These are phyloP conservation scores for Somion occarium DNA, from an alignment of 1,284 basidiomycete species.

Conservation along the genomic window DNA sequence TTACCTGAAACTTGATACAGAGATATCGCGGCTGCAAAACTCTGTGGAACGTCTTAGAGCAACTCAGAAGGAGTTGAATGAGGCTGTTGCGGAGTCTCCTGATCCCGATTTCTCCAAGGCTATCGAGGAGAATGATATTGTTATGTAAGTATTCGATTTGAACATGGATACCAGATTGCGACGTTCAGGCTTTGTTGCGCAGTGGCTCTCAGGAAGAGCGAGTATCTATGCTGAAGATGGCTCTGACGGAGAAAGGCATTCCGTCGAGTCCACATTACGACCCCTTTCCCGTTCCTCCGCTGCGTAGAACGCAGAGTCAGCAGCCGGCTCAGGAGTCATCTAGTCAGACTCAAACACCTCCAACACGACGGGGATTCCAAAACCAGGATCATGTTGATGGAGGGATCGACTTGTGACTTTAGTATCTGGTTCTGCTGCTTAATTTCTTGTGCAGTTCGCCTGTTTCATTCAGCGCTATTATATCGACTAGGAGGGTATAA, in stretches of 20 bases:
- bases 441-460: no score
- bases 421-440: not conserved
- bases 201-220: constrained; percentile 73
- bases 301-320: not conserved
- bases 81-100: constrained; percentile 34
- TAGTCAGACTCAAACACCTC: not conserved
- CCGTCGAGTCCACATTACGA: constrained; percentile 42
- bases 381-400: constrained; percentile 9
- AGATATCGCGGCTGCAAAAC: constrained; percentile 71
- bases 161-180: not conserved
- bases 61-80: constrained; percentile 58
- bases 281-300: constrained; percentile 9
- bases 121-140: constrained; percentile 46
- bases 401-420: constrained; percentile 14
- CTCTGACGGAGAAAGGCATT: constrained; percentile 56
- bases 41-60: constrained; percentile 60
- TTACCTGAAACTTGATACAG: constrained; percentile 31
- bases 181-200: constrained; percentile 2
- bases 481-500: no score
- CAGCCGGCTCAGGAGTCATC: constrained; percentile 3
- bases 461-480: no score
- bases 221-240: constrained; percentile 59
- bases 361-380: not conserved
- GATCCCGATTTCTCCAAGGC: constrained; percentile 46
- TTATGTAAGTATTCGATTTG: constrained; percentile 37